phyloP scores from a whole-genome alignment of 306 rosid species.

The Cucurbita maxima region DNA sequence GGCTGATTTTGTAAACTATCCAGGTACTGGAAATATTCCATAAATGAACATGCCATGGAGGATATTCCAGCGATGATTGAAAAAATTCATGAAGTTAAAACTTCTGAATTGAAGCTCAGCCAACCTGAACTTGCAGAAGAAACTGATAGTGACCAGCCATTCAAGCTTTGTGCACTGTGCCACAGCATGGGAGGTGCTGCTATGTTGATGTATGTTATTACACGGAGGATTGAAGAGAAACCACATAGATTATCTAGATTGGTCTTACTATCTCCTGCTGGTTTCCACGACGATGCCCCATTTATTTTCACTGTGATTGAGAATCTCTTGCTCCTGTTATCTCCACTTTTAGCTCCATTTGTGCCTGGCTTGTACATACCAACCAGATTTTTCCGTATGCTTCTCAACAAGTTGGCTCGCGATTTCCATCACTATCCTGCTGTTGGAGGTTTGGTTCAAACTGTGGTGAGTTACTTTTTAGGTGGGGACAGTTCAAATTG shows the following conservation, averaged over 20 bases:
- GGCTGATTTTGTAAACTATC: conserved; percentile 8
- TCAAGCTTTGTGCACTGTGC: conserved; percentile 66
- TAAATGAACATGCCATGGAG: conserved; percentile 84
- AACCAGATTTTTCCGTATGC: conserved; percentile 86
- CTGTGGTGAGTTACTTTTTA: conserved; percentile 62
- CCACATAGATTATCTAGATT: conserved; percentile 80
- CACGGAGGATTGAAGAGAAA: conserved; percentile 48
- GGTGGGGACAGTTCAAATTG: conserved; percentile 98
- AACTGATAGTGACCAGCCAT: conserved; percentile 44
- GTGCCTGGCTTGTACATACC: conserved; percentile 82
- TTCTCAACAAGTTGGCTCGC: conserved; percentile 73
- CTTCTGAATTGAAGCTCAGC: conserved; percentile 52
- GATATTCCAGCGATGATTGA: conserved; percentile 87
- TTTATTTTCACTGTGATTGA: conserved; percentile 44
- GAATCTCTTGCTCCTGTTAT: conserved; percentile 28
- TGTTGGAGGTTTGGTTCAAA: conserved; percentile 87
- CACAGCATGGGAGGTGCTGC: conserved; percentile 97
- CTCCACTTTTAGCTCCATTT: conserved; percentile 52
- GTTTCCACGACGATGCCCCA: conserved; percentile 69
- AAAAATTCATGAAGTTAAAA: conserved; percentile 70
- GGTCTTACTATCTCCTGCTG: conserved; percentile 77
- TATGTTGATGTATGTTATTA: conserved; percentile 51
- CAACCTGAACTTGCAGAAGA: conserved; percentile 49
- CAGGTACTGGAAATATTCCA: conserved; percentile 89
- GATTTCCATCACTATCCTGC: conserved; percentile 85